These are phyloP conservation scores for Wickerhamomyces chambardii DNA, from an alignment of 805 yeast genomes.

Conservation along the genomic window DNA sequence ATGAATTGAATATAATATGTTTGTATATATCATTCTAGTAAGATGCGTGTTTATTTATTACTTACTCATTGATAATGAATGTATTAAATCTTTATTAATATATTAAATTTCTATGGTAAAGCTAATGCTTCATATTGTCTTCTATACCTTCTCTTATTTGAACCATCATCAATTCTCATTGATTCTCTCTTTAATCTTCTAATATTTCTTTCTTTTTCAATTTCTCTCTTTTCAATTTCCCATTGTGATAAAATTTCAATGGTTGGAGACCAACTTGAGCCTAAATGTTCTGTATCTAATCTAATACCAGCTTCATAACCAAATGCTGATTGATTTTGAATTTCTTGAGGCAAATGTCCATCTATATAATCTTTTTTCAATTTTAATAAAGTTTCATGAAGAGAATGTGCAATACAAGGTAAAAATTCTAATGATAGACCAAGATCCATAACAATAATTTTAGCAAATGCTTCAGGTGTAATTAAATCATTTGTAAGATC, in stretches of 20 bases:
- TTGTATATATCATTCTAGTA: no score
- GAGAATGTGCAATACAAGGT: constrained; percentile 81
- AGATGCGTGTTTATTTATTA: no score
- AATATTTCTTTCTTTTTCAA: constrained; percentile 86
- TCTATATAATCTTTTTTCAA: constrained; percentile 80
- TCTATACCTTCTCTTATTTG: constrained; percentile 27
- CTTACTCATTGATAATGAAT: no score
- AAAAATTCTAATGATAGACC: constrained; percentile 80
- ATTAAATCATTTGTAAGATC: constrained; percentile 44
- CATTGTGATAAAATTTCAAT: constrained; percentile 81
- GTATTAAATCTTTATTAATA: no score
- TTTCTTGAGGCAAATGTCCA: constrained; percentile 42
- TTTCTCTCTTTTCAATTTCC: constrained; percentile 92
- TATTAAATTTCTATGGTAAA: constrained; percentile 1
- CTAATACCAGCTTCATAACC: constrained; percentile 61
- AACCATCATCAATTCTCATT: constrained; percentile 55
- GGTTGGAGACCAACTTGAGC: constrained; percentile 80
- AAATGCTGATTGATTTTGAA: constrained; percentile 51
- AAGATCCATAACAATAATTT: constrained; percentile 71
- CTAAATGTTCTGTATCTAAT: constrained; percentile 67
- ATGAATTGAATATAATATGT: no score
- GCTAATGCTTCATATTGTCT: constrained; percentile 44
- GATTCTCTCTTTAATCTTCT: constrained; percentile 92
- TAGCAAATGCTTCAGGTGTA: constrained; percentile 76
- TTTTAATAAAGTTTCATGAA: constrained; percentile 72